Evolutionary conservation across 1,284 basidiomycete genomes (phyloP), one percentile per base, ranked within the genome.

Genomic region (Cutaneotrichosporon cutaneum): DNA sequence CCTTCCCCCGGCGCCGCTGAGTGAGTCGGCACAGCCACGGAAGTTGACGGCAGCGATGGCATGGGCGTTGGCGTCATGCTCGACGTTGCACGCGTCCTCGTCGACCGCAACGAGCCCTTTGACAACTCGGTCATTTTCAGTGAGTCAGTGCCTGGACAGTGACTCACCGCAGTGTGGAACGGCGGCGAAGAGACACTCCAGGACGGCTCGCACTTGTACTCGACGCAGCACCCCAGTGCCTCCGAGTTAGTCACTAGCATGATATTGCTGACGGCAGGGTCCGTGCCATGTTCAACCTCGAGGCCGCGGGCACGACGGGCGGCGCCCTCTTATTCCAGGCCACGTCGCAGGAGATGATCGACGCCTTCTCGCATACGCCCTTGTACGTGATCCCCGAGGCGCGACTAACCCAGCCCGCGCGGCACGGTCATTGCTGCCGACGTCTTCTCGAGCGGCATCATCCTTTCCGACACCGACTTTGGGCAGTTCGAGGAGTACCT

Each of bases 251-350:
- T 81, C 36, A 42, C 14, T 21, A 0, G 30, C 22, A 4, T 0
- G 18, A n/a, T 8, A 36, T 21, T 13, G 26, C 35, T 26, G 54
- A 56, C 50, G 5, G 35, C 69, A 92, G 89, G 16, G 87, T 98
- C 22, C 87, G 90, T 10, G 92, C 92, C 0, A 87, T 89, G 5
- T 63, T 67, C 47, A 67, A 65, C 62, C 58, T 57, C 44, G 52
- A 68, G 87, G 92, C 93, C 48, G 94, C 92, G 44, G 95, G 95
- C 0, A 88, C 88, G 0, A 88, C 86, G 6, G 94, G 95, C 0
- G 89, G 88, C 24, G 92, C 94, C 71, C 82, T 98, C 9, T 84
- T 98, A 14, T 99, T 99, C 83, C 95, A 99, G 81, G 95, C 95
- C 0, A 97, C 92, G 0, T 93, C 90, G 14, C 86, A 90, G 66